Evolutionary conservation across 2,329 filamentous ascomycete genomes (phyloP).

Genomic region (Sclerotinia subarctica): DNA sequence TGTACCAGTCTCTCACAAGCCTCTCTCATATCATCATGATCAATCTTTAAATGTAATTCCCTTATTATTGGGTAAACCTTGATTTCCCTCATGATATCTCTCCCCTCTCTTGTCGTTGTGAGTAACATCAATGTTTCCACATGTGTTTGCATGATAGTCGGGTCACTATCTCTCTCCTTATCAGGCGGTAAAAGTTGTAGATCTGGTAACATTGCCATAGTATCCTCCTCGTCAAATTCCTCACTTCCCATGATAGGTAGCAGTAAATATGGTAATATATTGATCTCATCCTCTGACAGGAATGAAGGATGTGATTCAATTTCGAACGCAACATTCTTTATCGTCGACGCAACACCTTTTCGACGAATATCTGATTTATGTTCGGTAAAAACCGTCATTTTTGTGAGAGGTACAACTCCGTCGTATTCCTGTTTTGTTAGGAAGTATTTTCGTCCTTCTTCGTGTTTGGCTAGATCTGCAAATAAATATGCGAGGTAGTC

Average conservation of each 20-base stretch:
- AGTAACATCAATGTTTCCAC: constrained; percentile 83
- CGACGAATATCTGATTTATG: constrained; percentile 78
- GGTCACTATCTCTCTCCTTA: constrained; percentile 78
- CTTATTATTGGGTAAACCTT: constrained; percentile 88
- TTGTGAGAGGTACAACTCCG: constrained; percentile 80
- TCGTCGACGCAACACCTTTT: constrained; percentile 90
- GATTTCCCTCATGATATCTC: constrained; percentile 69
- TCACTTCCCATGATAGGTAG: constrained; percentile 85
- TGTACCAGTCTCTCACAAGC: constrained; percentile 88
- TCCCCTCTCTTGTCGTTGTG: constrained; percentile 71
- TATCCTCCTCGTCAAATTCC: constrained; percentile 84
- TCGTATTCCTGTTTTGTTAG: constrained; percentile 73
- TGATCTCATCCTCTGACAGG: constrained; percentile 67
- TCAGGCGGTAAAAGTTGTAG: constrained; percentile 85
- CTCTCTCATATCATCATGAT: constrained; percentile 77
- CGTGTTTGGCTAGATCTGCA: constrained; percentile 83
- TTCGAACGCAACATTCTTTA: constrained; percentile 92
- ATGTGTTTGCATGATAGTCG: constrained; percentile 76
- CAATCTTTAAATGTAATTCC: constrained; percentile 75
- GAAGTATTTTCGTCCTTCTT: constrained; percentile 72
- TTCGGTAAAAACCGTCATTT: constrained; percentile 92
- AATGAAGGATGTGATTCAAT: constrained; percentile 68
- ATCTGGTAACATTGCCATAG: constrained; percentile 81
- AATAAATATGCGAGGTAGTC: constrained; percentile 95
- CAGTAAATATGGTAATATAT: constrained; percentile 84